These are phyloP conservation scores for Pleomassaria siparia DNA, from an alignment of 2,329 filamentous ascomycete genomes.

Conservation along the genomic window DNA sequence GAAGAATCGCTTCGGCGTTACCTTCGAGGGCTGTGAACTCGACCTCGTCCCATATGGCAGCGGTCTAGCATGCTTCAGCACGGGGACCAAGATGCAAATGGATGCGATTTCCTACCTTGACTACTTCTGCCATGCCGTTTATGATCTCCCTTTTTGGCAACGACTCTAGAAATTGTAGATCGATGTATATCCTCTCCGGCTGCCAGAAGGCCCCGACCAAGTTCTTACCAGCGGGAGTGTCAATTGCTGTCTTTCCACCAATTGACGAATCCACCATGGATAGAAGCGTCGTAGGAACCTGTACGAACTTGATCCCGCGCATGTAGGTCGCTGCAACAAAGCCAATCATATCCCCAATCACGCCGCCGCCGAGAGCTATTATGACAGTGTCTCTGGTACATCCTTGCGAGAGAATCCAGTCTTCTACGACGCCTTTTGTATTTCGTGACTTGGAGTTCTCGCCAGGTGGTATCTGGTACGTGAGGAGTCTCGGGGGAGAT, in stretches of 20 bases:
- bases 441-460: constrained; percentile 91
- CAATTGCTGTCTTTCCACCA: constrained; percentile 97
- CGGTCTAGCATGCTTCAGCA: constrained; percentile 59
- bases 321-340: constrained; percentile 98
- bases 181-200: constrained; percentile 89
- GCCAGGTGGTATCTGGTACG: constrained; percentile 87
- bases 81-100: not conserved
- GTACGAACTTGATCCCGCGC: constrained; percentile 93
- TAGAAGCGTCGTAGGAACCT: constrained; percentile 91
- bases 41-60: constrained; percentile 88
- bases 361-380: constrained; percentile 90
- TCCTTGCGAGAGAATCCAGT: constrained; percentile 91
- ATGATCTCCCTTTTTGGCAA: constrained; percentile 90
- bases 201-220: constrained; percentile 97
- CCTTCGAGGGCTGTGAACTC: constrained; percentile 85
- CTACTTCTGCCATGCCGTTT: constrained; percentile 97
- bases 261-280: constrained; percentile 99
- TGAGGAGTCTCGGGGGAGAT: constrained; percentile 68
- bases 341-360: constrained; percentile 97
- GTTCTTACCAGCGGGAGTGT: constrained; percentile 95
- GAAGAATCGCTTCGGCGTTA: constrained; percentile 75
- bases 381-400: constrained; percentile 95
- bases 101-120: constrained; percentile 59
- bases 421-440: constrained; percentile 93
- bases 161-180: constrained; percentile 87